Percentiles rank a stretch among this genome's conserved stretches.
Evolutionary conservation across 2,329 filamentous ascomycete species (phyloP).

Genomic region (Paecilomyces sp.): DNA sequence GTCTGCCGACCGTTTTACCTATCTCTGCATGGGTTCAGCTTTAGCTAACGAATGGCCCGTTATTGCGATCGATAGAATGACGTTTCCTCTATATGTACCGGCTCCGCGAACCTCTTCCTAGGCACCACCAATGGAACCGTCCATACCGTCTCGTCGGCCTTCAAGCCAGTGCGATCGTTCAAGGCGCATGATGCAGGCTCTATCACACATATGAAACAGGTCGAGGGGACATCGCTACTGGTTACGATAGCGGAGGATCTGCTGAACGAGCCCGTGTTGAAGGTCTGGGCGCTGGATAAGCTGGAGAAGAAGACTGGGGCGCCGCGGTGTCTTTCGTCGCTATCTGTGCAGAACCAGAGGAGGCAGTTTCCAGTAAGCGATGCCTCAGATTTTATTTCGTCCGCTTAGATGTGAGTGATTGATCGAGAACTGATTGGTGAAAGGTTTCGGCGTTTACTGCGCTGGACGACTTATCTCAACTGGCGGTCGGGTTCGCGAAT

Average conservation of each 20-base stretch:
- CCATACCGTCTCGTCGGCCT: conserved; percentile 77
- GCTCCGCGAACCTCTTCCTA: conserved; percentile 82
- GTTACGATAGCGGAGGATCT: conserved; percentile 80
- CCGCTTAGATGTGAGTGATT: not conserved
- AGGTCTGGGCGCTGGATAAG: conserved; percentile 97
- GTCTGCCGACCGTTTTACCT: not conserved
- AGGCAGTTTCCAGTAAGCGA: conserved; percentile 77
- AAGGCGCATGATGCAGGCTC: conserved; percentile 69
- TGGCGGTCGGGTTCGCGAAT: conserved; percentile 93
- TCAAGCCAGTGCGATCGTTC: conserved; percentile 82
- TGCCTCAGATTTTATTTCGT: too few species aligned
- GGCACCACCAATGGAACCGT: conserved; percentile 80
- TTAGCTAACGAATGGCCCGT: not conserved
- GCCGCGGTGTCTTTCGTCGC: conserved; percentile 78
- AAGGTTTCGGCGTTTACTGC: conserved; percentile 75
- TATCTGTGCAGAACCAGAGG: conserved; percentile 80
- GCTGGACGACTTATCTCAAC: conserved; percentile 80
- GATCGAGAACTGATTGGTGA: conserved; percentile 1
- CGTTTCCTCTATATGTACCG: conserved; percentile 75
- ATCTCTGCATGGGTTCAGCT: too few species aligned
- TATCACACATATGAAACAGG: conserved; percentile 87
- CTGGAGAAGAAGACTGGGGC: conserved; percentile 86
- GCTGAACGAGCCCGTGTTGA: conserved; percentile 77
- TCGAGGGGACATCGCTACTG: conserved; percentile 77
- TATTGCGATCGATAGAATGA: conserved; percentile 45